Evolutionary conservation across 768 basidiomycete genomes (phyloP).

Genomic region (Symmetrospora coprosmae): DNA sequence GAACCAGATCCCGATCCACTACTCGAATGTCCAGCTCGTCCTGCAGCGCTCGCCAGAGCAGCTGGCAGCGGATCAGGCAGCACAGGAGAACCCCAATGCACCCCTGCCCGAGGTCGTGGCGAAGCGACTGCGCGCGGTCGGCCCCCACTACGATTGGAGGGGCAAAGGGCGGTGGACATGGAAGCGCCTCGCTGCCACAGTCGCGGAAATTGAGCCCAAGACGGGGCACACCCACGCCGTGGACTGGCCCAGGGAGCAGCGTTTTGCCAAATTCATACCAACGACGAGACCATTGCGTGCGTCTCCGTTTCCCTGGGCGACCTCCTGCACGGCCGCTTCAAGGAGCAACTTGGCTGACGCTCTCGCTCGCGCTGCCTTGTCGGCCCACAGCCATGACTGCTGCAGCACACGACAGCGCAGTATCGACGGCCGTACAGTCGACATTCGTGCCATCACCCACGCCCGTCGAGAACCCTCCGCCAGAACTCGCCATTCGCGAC

Average conservation of each 20-base stretch:
- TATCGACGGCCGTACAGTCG: too few species aligned
- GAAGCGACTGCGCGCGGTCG: not conserved
- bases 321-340: too few species aligned
- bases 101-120: slow-evolving; percentile 1
- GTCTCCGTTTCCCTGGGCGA: too few species aligned
- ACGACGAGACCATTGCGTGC: not conserved
- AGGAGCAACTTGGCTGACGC: too few species aligned
- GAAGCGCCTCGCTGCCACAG: slow-evolving; percentile 3
- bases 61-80: slow-evolving; percentile 1
- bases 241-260: not conserved
- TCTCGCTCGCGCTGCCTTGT: too few species aligned
- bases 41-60: slow-evolving; percentile 1
- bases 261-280: not conserved
- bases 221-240: not conserved
- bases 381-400: too few species aligned
- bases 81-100: not conserved
- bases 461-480: not conserved
- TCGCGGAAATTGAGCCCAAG: not conserved
- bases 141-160: slow-evolving; percentile 13
- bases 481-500: slow-evolving; percentile 1
- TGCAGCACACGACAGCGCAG: too few species aligned
- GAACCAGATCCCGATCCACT: slow-evolving; percentile 1
- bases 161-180: not conserved
- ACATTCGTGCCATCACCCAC: slow-evolving; percentile 3
- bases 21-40: slow-evolving; percentile 9